A percentile compares a stretch with the other conserved stretches of the same genome.
Evolutionary conservation across 1,139 yeast species (phyloP).

Genomic region (Yamadazyma atlantica): DNA sequence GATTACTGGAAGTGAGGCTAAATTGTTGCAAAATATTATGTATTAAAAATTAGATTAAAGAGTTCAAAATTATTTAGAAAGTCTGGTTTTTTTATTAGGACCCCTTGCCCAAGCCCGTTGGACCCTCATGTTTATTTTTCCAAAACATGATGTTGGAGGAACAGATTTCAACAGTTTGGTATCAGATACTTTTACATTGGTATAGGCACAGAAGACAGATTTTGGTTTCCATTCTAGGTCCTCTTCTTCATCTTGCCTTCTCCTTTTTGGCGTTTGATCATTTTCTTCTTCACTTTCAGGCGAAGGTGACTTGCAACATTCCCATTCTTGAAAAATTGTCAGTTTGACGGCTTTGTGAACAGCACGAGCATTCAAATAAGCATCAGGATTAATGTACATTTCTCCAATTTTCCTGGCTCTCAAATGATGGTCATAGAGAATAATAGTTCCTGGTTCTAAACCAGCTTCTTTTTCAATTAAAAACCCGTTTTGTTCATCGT

Average conservation of each 20-base stretch:
- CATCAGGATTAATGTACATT: neutral
- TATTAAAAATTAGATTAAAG: no score
- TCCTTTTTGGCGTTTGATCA: slow-evolving; percentile 16
- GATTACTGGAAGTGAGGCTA: neutral
- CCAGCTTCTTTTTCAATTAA: neutral
- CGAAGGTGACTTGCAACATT: neutral
- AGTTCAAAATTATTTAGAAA: neutral
- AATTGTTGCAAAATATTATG: neutral
- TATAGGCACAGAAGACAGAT: slow-evolving; percentile 37
- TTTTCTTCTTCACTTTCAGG: slow-evolving; percentile 1
- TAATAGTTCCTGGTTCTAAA: slow-evolving; percentile 1
- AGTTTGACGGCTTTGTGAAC: slow-evolving; percentile 18
- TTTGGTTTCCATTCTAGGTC: slow-evolving; percentile 34
- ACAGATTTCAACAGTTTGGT: slow-evolving; percentile 18
- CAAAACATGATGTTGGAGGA: slow-evolving; percentile 37
- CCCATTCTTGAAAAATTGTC: slow-evolving; percentile 17
- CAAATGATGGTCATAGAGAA: neutral
- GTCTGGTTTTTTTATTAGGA: slow-evolving; percentile 15
- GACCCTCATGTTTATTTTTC: slow-evolving; percentile 38
- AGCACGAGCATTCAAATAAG: neutral
- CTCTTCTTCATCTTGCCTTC: slow-evolving; percentile 18
- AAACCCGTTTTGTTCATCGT: neutral
- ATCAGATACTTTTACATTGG: slow-evolving; percentile 27
- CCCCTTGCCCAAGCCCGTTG: slow-evolving; percentile 32
- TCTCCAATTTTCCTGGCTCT: neutral